Percentiles rank a stretch among this genome's conserved stretches.
Evolutionary conservation across 2,329 filamentous ascomycete species (phyloP).

Genomic region (Bretziella fagacearum): DNA sequence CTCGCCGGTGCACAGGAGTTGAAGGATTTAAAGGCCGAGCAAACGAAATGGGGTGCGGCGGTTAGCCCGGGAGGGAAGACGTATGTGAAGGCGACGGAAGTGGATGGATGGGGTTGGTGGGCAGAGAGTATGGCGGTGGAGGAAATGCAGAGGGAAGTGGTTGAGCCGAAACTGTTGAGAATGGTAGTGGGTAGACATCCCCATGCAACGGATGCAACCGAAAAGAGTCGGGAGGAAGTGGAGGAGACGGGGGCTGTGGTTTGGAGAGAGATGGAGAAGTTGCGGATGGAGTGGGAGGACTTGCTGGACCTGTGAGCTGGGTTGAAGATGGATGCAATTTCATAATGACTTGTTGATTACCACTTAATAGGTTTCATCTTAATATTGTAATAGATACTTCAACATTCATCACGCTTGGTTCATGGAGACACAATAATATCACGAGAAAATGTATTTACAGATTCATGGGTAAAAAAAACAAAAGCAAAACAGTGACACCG

Average conservation of each 20-base stretch:
- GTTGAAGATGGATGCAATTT: neutral
- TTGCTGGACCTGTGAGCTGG: conserved; percentile 1
- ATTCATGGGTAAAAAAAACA: too few relatives aligned
- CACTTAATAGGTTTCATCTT: neutral
- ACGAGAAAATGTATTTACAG: too few relatives aligned
- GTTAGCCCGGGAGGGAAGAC: conserved; percentile 40
- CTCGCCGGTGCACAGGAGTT: conserved; percentile 48
- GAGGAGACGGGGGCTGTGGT: conserved; percentile 41
- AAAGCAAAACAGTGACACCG: too few relatives aligned
- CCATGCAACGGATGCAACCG: conserved; percentile 40
- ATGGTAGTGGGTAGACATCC: conserved; percentile 42
- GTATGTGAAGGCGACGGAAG: conserved; percentile 58
- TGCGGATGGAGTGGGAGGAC: conserved; percentile 51
- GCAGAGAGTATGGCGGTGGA: conserved; percentile 19
- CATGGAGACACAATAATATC: too few relatives aligned
- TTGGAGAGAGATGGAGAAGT: conserved; percentile 55
- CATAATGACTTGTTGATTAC: neutral
- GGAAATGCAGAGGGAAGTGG: conserved; percentile 26
- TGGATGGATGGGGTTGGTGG: conserved; percentile 69
- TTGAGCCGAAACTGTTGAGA: conserved; percentile 29
- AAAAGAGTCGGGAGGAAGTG: conserved; percentile 43
- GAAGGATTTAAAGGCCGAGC: conserved; percentile 35
- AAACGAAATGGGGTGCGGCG: conserved; percentile 73
- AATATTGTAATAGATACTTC: too few relatives aligned
- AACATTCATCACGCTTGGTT: too few relatives aligned